These are phyloP conservation scores for Coemansia umbellata DNA, from an alignment of 192 early-diverging fungal genomes.

Conservation along the genomic window DNA sequence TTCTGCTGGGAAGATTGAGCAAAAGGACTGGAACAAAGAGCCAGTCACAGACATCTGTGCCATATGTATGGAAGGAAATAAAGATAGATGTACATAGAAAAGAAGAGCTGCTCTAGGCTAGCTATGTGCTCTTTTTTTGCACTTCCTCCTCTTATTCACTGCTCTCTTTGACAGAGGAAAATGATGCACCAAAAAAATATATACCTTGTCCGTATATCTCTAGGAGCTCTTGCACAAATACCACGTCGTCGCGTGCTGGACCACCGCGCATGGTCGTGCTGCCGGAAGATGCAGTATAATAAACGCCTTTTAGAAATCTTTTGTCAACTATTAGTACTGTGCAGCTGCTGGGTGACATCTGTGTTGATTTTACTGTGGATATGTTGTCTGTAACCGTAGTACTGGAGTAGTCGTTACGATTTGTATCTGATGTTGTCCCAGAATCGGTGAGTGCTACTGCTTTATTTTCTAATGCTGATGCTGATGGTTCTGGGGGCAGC, in stretches of 20 bases:
- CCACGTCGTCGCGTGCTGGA: conserved; percentile 47
- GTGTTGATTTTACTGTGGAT: conserved; percentile 17
- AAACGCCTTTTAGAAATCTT: conserved; percentile 45
- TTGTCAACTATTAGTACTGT: conserved; percentile 50
- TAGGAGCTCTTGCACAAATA: conserved; percentile 52
- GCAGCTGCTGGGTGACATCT: conserved; percentile 48
- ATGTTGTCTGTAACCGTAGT: conserved; percentile 10
- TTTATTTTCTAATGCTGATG: conserved; percentile 7
- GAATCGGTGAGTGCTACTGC: conserved; percentile 18
- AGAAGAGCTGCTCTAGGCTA: no score
- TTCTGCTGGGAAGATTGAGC: no score
- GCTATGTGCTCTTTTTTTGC: no score
- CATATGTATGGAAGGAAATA: no score
- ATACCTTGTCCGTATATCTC: conserved; percentile 53
- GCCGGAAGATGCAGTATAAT: conserved; percentile 31
- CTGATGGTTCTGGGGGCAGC: conserved; percentile 1
- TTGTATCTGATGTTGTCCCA: conserved; percentile 3
- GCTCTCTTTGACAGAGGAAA: not conserved
- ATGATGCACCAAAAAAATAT: no score
- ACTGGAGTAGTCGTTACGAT: conserved; percentile 7
- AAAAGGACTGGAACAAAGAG: no score
- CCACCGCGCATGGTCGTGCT: conserved; percentile 37
- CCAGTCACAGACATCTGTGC: no score
- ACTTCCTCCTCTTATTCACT: no score
- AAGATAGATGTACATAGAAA: no score